These are phyloP conservation scores for Pichia pseudocactophila DNA, from an alignment of 805 yeast genomes.

Conservation along the genomic window DNA sequence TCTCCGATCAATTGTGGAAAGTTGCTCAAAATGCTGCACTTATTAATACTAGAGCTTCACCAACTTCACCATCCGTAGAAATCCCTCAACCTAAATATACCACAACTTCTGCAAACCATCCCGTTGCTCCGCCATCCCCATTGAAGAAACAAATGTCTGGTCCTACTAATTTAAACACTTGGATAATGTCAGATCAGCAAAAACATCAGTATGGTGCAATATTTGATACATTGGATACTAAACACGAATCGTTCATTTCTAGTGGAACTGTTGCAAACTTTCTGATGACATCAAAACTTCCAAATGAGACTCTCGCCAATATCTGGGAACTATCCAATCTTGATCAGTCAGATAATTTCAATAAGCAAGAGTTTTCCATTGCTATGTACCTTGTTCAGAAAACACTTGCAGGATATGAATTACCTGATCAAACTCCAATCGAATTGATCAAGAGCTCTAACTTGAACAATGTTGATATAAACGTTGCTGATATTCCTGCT, in stretches of 20 bases:
- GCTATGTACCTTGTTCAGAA: conserved; percentile 91
- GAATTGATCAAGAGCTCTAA: conserved; percentile 33
- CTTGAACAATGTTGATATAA: conserved; percentile 19
- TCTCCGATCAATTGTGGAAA: conserved; percentile 29
- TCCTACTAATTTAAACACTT: conserved; percentile 27
- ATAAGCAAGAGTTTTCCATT: conserved; percentile 77
- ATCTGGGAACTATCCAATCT: conserved; percentile 95
- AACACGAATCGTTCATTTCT: conserved; percentile 50
- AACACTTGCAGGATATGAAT: conserved; percentile 60
- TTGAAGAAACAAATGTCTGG: conserved; percentile 11
- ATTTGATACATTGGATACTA: conserved; percentile 69
- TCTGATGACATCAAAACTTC: conserved; percentile 77
- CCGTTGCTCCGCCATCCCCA: conserved; percentile 10
- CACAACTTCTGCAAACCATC: conserved; percentile 8
- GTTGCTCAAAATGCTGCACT: conserved; percentile 16
- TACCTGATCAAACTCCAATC: conserved; percentile 74
- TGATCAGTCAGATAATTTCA: conserved; percentile 74
- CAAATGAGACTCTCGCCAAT: conserved; percentile 75
- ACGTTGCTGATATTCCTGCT: not conserved
- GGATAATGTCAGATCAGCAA: conserved; percentile 63
- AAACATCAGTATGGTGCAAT: conserved; percentile 71
- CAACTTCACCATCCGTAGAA: not conserved
- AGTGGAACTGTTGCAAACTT: conserved; percentile 83
- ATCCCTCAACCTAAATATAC: conserved; percentile 5
- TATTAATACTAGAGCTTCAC: not conserved